Evolutionary conservation across 352 stramenopile species (phyloP).

Genomic region (Phytopythium ostracodes): DNA sequence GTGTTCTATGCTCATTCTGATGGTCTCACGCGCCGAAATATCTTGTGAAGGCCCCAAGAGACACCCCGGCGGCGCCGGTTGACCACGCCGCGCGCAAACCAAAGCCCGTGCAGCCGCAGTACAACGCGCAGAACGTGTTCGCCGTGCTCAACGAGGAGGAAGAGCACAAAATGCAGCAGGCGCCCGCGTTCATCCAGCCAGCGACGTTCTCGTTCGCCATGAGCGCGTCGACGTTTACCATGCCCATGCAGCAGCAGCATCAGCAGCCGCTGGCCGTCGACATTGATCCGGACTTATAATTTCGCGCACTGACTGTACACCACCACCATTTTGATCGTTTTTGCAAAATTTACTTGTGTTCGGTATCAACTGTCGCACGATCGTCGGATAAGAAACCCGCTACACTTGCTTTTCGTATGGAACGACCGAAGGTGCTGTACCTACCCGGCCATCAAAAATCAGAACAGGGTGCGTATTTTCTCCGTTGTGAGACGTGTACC

Average conservation of each 20-base stretch:
- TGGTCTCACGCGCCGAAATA: background rate
- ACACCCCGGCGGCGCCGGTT: conserved; percentile 16
- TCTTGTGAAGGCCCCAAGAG: conserved; percentile 27
- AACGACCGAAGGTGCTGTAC: too few species aligned
- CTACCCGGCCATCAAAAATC: too few species aligned
- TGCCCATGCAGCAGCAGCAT: conserved; percentile 13
- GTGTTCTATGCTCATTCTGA: background rate
- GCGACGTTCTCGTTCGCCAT: conserved; percentile 62
- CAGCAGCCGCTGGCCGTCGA: conserved; percentile 14
- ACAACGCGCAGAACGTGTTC: conserved; percentile 52
- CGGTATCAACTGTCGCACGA: background rate
- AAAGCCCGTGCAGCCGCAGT: conserved; percentile 30
- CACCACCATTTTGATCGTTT: too few species aligned
- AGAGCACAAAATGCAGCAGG: conserved; percentile 11
- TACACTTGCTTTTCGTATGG: background rate
- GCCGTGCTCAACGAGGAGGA: conserved; percentile 51
- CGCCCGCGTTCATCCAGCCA: conserved; percentile 48
- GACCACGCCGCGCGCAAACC: conserved; percentile 20
- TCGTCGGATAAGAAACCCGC: background rate
- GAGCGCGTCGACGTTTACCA: conserved; percentile 15
- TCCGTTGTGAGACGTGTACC: conserved; percentile 1
- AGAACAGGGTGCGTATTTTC: too few species aligned
- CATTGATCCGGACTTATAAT: conserved; percentile 67
- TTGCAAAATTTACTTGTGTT: too few species aligned
- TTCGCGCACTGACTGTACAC: background rate